These are phyloP conservation scores for Cicer cuneatum DNA, from an alignment of 306 rosid genomes.

Conservation along the genomic window DNA sequence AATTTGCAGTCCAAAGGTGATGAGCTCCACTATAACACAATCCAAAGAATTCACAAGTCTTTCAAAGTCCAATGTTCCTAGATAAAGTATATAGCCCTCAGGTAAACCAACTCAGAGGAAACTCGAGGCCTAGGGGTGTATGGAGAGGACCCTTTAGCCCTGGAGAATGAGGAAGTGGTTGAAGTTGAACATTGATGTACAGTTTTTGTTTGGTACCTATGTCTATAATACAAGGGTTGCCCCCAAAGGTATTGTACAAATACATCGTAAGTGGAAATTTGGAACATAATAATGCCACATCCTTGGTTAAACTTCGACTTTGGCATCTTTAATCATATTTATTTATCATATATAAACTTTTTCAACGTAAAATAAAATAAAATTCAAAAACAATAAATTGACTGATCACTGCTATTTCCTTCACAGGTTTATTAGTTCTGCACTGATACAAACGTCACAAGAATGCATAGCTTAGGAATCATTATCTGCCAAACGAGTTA, in stretches of 20 bases:
- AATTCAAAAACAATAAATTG: background rate
- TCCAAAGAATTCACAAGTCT: conserved; percentile 46
- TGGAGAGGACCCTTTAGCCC: conserved; percentile 57
- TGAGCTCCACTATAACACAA: conserved; percentile 50
- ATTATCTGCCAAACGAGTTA: conserved; percentile 14
- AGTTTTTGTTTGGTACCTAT: background rate
- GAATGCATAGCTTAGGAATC: conserved; percentile 26
- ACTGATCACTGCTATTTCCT: conserved; percentile 28
- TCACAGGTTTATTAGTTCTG: conserved; percentile 14
- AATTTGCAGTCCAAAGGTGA: conserved; percentile 58
- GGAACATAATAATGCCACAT: conserved; percentile 13
- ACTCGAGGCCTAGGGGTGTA: conserved; percentile 51
- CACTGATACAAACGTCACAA: conserved; percentile 6
- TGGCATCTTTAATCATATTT: conserved; percentile 5
- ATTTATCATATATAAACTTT: conserved; percentile 6
- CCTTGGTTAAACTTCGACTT: conserved; percentile 9
- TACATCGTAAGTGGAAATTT: background rate
- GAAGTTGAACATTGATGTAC: conserved; percentile 39
- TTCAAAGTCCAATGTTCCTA: conserved; percentile 46
- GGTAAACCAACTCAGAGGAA: conserved; percentile 45
- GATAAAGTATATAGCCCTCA: conserved; percentile 57
- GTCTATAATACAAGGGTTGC: conserved; percentile 32
- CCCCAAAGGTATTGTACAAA: conserved; percentile 27
- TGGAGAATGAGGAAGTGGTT: conserved; percentile 56
- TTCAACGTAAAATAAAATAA: background rate